Percentiles rank a stretch among this genome's conserved stretches.
phyloP scores from a whole-genome alignment of 2,329 filamentous ascomycete genomes.

The Aphanoascus verrucosus region DNA sequence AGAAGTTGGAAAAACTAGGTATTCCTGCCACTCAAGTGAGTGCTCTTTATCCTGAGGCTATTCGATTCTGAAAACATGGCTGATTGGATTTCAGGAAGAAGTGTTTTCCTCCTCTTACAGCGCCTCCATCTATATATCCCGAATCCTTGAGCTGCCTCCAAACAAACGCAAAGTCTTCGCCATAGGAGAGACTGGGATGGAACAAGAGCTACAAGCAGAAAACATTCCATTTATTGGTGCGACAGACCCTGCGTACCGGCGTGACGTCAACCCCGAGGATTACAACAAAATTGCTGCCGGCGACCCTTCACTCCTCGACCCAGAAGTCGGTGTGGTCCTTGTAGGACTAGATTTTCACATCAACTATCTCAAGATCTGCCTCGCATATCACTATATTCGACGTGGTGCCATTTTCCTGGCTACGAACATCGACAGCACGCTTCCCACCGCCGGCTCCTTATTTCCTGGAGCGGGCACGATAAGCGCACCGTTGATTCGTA shows the following conservation, averaged over 20 bases:
- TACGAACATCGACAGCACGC: constrained; percentile 83
- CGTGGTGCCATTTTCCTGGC: constrained; percentile 75
- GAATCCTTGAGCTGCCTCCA: constrained; percentile 68
- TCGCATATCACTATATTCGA: constrained; percentile 75
- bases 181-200: constrained; percentile 81
- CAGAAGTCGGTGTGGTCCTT: constrained; percentile 80
- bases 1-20: constrained; percentile 72
- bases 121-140: constrained; percentile 86
- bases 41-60: neutral
- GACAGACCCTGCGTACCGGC: constrained; percentile 65
- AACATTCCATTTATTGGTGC: constrained; percentile 72
- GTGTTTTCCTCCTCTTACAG: constrained; percentile 95
- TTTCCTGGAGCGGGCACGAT: constrained; percentile 88
- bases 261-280: constrained; percentile 71
- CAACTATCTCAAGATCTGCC: constrained; percentile 84
- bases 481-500: constrained; percentile 64
- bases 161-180: constrained; percentile 90
- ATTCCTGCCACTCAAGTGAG: constrained; percentile 50
- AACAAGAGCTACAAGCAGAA: constrained; percentile 74
- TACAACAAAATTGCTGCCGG: constrained; percentile 62
- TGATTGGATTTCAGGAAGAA: constrained; percentile 52
- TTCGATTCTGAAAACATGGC: neutral
- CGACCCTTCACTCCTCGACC: constrained; percentile 64
- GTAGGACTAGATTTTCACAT: constrained; percentile 87
- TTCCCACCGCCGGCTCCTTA: constrained; percentile 68